A percentile compares a stretch with the other conserved stretches of the same genome.
Evolutionary conservation across 2,329 filamentous ascomycete species (phyloP).

Genomic region (Pseudogymnoascus pannorum): DNA sequence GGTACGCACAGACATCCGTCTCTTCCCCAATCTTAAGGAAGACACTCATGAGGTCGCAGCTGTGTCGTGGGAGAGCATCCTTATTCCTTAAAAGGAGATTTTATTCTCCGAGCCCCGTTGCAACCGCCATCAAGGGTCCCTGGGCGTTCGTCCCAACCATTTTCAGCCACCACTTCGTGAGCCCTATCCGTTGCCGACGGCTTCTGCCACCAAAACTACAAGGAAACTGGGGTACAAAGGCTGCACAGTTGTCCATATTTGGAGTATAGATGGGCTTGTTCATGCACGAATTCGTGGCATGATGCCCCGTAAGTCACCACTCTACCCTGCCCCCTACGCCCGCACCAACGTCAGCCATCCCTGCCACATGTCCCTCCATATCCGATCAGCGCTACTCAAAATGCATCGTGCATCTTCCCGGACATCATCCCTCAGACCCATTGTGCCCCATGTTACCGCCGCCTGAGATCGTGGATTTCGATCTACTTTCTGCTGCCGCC

Average conservation of each 20-base stretch:
- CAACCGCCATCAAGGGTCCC: neutral
- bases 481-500: neutral
- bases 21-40: neutral
- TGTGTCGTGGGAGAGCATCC: slow-evolving; percentile 9
- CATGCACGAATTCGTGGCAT: slow-evolving; percentile 32
- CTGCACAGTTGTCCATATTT: neutral
- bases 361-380: slow-evolving; percentile 24
- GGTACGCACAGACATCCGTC: neutral
- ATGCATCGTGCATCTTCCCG: slow-evolving; percentile 30
- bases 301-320: slow-evolving; percentile 13
- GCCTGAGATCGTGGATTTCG: slow-evolving; percentile 4
- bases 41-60: slow-evolving; percentile 4
- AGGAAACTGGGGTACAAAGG: neutral
- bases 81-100: slow-evolving; percentile 2
- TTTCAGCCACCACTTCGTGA: neutral
- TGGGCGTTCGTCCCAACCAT: slow-evolving; percentile 1
- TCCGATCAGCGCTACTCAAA: slow-evolving; percentile 20
- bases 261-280: slow-evolving; percentile 22
- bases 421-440: slow-evolving; percentile 20
- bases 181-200: neutral
- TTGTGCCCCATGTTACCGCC: slow-evolving; percentile 23
- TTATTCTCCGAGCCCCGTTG: slow-evolving; percentile 3
- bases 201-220: neutral
- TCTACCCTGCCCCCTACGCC: slow-evolving; percentile 20
- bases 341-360: slow-evolving; percentile 21